A percentile compares a stretch with the other conserved stretches of the same genome.
These are phyloP conservation scores for Cladophialophora immunda DNA, from an alignment of 2,329 filamentous ascomycete species.

Conservation along the genomic window DNA sequence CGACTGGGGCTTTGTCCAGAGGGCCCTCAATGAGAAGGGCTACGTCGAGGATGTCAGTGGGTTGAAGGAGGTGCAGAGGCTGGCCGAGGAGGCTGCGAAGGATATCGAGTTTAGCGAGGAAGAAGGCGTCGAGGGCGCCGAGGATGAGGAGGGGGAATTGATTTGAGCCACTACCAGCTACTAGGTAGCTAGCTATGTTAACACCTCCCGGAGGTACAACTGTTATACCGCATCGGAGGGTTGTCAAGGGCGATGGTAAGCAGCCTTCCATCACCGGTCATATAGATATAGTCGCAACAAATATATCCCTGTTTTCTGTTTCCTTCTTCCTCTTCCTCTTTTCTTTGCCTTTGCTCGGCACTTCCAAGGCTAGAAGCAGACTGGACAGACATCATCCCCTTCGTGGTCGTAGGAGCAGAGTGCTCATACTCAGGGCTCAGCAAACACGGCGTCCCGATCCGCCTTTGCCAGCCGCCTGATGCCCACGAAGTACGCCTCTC, in stretches of 20 bases:
- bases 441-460: slow-evolving; percentile 57
- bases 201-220: too few relatives aligned
- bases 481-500: slow-evolving; percentile 86
- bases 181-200: not conserved
- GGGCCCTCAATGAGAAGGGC: slow-evolving; percentile 67
- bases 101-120: slow-evolving; percentile 56
- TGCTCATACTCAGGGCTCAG: slow-evolving; percentile 24
- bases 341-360: too few relatives aligned
- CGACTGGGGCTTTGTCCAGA: slow-evolving; percentile 68
- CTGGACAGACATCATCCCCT: not conserved
- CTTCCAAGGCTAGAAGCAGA: too few relatives aligned
- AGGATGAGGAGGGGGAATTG: slow-evolving; percentile 47
- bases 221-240: not conserved
- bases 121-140: slow-evolving; percentile 42
- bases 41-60: slow-evolving; percentile 72
- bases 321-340: not conserved
- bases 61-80: slow-evolving; percentile 62
- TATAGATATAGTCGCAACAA: slow-evolving; percentile 1
- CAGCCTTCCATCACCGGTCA: slow-evolving; percentile 8
- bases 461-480: slow-evolving; percentile 70
- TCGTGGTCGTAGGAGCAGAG: not conserved
- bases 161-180: slow-evolving; percentile 39
- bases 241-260: not conserved
- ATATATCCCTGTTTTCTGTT: not conserved
- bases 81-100: slow-evolving; percentile 55